Conservation (phyloP, 2,329 filamentous ascomycete genomes). For the Aspergillus carbonarius region DNA sequence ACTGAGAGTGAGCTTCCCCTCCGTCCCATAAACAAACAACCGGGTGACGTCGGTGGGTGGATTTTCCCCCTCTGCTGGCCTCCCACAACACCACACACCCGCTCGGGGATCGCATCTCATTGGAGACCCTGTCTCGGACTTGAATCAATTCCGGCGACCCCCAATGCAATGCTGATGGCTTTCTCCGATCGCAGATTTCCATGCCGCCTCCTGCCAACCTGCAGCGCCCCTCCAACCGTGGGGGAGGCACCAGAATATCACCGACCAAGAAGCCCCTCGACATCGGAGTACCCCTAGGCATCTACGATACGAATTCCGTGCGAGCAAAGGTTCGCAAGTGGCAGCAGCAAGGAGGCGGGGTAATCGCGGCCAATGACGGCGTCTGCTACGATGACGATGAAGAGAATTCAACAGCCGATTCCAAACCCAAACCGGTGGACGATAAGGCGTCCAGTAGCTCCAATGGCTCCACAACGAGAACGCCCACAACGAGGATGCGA, state of each 20-base stretch:
- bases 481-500: slow-evolving; percentile 37
- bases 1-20: slow-evolving; percentile 2
- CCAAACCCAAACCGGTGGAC: slow-evolving; percentile 24
- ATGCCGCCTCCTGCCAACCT: slow-evolving; percentile 44
- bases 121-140: slow-evolving; percentile 9
- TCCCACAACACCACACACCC: slow-evolving; percentile 2
- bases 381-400: slow-evolving; percentile 59
- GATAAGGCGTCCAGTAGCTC: slow-evolving; percentile 23
- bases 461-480: slow-evolving; percentile 32
- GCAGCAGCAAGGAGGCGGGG: slow-evolving; percentile 74
- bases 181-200: slow-evolving; percentile 23
- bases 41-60: slow-evolving; percentile 16
- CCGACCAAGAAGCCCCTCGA: slow-evolving; percentile 57
- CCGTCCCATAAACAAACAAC: slow-evolving; percentile 15
- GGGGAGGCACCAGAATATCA: slow-evolving; percentile 56
- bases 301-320: slow-evolving; percentile 65
- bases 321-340: slow-evolving; percentile 77
- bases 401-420: slow-evolving; percentile 26
- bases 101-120: neutral
- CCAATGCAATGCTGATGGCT: slow-evolving; percentile 13
- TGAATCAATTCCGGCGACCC: slow-evolving; percentile 9
- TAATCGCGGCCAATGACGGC: slow-evolving; percentile 59
- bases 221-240: slow-evolving; percentile 44
- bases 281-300: slow-evolving; percentile 53
- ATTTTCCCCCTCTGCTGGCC: neutral